Conservation (phyloP, 805 yeast genomes). For the Schwanniomyces polymorphus region DNA sequence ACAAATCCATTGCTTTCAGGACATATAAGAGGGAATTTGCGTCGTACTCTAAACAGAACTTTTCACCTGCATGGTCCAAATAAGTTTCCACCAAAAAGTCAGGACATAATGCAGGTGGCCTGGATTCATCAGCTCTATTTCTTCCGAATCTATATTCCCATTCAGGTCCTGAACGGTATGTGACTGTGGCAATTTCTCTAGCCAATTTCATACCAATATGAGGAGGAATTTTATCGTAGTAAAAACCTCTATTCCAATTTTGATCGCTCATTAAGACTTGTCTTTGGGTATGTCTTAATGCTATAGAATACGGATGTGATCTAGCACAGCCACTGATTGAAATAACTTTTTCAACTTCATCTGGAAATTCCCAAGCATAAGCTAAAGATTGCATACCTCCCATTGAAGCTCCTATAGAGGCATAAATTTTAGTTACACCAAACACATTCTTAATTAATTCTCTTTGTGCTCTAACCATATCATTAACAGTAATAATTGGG, state of each 20-base stretch:
- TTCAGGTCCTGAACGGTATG: slow-evolving; percentile 94
- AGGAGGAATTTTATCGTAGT: slow-evolving; percentile 80
- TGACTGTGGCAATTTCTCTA: slow-evolving; percentile 89
- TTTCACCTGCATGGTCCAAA: slow-evolving; percentile 92
- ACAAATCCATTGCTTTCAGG: slow-evolving; percentile 92
- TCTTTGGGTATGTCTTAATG: slow-evolving; percentile 89
- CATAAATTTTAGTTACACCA: slow-evolving; percentile 64
- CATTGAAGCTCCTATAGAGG: slow-evolving; percentile 89
- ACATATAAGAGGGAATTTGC: slow-evolving; percentile 86
- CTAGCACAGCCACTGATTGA: slow-evolving; percentile 92
- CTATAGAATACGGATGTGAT: slow-evolving; percentile 92
- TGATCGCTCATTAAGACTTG: slow-evolving; percentile 95
- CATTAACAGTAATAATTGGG: slow-evolving; percentile 82
- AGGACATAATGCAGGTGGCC: slow-evolving; percentile 86
- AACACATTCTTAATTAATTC: slow-evolving; percentile 62
- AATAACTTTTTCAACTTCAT: slow-evolving; percentile 68
- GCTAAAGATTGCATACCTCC: slow-evolving; percentile 99
- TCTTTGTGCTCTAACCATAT: slow-evolving; percentile 89
- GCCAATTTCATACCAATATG: slow-evolving; percentile 95
- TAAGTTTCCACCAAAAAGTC: slow-evolving; percentile 92
- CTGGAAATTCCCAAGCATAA: slow-evolving; percentile 80
- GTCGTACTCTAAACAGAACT: slow-evolving; percentile 88
- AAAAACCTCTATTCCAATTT: slow-evolving; percentile 89
- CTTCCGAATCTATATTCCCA: slow-evolving; percentile 94
- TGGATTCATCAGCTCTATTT: slow-evolving; percentile 76